Conservation (phyloP, 2,329 filamentous ascomycete genomes). For the Leptographium radiaticola region DNA sequence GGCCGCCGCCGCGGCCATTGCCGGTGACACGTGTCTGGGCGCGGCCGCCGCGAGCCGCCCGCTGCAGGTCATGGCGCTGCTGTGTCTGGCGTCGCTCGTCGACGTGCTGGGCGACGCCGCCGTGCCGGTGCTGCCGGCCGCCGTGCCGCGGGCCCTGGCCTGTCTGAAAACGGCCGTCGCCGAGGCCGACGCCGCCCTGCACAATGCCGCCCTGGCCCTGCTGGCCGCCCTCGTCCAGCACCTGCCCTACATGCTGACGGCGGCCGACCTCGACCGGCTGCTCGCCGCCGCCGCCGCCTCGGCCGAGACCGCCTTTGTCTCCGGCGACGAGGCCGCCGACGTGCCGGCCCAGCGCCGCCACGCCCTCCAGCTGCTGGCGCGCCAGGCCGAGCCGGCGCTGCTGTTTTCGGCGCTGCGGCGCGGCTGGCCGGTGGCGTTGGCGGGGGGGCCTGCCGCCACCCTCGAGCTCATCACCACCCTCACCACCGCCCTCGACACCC, state of each 20-base stretch:
- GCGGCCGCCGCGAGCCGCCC: conserved; percentile 51
- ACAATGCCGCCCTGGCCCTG: conserved; percentile 72
- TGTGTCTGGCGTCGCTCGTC: conserved; percentile 80
- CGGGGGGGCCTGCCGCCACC: conserved; percentile 48
- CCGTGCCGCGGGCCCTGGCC: conserved; percentile 57
- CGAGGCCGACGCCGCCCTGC: conserved; percentile 43
- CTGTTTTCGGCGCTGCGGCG: conserved; percentile 60
- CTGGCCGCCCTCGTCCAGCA: conserved; percentile 69
- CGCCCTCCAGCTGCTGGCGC: conserved; percentile 63
- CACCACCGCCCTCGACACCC: conserved; percentile 58
- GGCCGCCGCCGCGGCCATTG: conserved; percentile 62
- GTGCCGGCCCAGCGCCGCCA: conserved; percentile 52
- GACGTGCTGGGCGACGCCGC: conserved; percentile 80
- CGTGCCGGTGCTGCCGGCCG: conserved; percentile 66
- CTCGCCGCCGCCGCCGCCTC: conserved; percentile 62
- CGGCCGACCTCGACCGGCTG: conserved; percentile 57
- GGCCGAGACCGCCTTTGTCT: conserved; percentile 40
- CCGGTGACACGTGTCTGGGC: conserved; percentile 62
- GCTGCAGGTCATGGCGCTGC: conserved; percentile 69
- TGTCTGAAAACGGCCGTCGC: conserved; percentile 56
- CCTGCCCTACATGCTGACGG: conserved; percentile 80
- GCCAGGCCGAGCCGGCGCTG: conserved; percentile 64
- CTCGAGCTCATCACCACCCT: conserved; percentile 59
- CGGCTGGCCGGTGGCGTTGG: conserved; percentile 56
- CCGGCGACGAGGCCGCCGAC: conserved; percentile 42